Base-by-base conservation (phyloP, 1,139 yeast species). In the Kazachstania sp. region DNA sequence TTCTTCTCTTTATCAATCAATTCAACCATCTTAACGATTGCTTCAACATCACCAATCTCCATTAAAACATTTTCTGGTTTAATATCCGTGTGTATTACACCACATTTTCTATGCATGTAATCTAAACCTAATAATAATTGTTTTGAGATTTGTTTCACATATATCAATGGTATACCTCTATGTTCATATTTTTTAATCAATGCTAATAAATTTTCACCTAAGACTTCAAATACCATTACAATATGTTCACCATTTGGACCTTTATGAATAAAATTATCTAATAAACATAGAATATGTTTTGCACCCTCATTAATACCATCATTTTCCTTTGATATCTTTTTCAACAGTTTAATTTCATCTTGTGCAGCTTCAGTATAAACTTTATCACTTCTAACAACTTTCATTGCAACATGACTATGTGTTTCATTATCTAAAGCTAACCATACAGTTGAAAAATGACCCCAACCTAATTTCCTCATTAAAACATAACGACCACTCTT, bases 401-500 rank as follows among this genome's bases (percentile, higher is more conserved):
- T 84, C 70, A 84, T 73, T 16, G 92, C 92, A 31, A 84, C 92
- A 59, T 81, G 86, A 18, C 69, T 65, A 49, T 75, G 72, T 23
- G 54, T 53, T 1, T 60, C 50, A 41, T 70, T 66, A 57, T 81
- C 86, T 54, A 71, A 74, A 4, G 87, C 87, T 30, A 83, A 67
- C 92, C 90, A 83, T 23, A 83, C 92, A 0, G 90, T 83, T 35
- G 86, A 80, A 57, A 83, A 83, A 61, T 83, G 88, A 23, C 92
- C 92, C 88, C 90, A 82, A 1, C 92, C 92, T 12, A 84, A 67
- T 59, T 84, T 84, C 47, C 92, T 70, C 34, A 82, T 79, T 32
- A 84, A 68, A 0, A 78, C 70, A 60, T 84, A 84, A 48, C 74
- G 68, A 9, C 73, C 71, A 35, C 74, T 69, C 53, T 82, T 81